Evolutionary conservation across 2,329 filamentous ascomycete genomes (phyloP).

Genomic region (Arthrobotrys conoides): DNA sequence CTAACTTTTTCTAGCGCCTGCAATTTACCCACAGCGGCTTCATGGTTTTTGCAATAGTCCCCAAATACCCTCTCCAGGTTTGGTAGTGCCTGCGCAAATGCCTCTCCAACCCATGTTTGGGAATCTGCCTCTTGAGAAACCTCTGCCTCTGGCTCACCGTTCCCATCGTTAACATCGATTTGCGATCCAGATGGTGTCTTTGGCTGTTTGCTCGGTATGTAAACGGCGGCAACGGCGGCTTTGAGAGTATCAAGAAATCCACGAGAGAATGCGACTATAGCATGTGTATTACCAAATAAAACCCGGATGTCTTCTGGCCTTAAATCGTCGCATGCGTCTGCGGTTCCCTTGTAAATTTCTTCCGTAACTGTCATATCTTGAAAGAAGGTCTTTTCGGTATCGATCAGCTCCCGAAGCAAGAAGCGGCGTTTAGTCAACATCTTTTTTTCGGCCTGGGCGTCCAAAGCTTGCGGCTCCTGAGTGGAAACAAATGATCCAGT

Average conservation of each 20-base stretch:
- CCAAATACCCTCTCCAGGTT: constrained; percentile 77
- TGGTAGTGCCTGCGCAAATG: constrained; percentile 72
- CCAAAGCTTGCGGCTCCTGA: constrained; percentile 72
- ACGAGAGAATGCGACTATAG: constrained; percentile 89
- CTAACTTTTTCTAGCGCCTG: constrained; percentile 72
- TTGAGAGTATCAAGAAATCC: constrained; percentile 84
- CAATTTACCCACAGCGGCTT: constrained; percentile 75
- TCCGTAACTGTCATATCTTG: constrained; percentile 97
- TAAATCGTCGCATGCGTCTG: constrained; percentile 83
- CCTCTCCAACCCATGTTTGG: constrained; percentile 73
- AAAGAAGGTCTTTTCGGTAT: constrained; percentile 91
- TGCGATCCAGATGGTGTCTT: constrained; percentile 52
- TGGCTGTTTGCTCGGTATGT: constrained; percentile 70
- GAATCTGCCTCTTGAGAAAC: constrained; percentile 73
- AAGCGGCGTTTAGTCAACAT: constrained; percentile 85
- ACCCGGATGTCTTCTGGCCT: constrained; percentile 87
- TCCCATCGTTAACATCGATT: constrained; percentile 66
- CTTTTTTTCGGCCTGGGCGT: constrained; percentile 74
- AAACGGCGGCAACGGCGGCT: constrained; percentile 82
- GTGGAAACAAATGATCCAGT: constrained; percentile 65
- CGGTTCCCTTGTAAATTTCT: constrained; percentile 97
- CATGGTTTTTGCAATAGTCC: constrained; percentile 76
- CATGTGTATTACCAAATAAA: constrained; percentile 92
- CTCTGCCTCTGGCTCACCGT: constrained; percentile 56
- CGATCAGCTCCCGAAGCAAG: constrained; percentile 90